Conservation (phyloP, 768 basidiomycete genomes). For the Tephrocybe sp. region DNA sequence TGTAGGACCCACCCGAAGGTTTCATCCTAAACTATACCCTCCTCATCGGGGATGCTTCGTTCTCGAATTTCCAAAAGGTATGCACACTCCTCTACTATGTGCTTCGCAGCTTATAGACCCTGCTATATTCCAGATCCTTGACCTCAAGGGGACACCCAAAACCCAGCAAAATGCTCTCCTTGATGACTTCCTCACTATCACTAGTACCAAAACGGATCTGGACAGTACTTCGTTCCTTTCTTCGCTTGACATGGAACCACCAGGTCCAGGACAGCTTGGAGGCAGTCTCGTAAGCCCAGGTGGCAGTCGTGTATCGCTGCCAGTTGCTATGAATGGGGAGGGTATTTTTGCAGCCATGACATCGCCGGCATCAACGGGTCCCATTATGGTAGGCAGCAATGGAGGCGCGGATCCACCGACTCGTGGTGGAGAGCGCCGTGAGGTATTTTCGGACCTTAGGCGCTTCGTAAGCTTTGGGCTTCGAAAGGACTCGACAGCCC, state of each 20-base stretch:
- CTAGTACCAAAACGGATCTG: conserved; percentile 89
- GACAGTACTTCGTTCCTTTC: conserved; percentile 92
- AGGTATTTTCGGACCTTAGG: conserved; percentile 87
- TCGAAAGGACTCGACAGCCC: conserved; percentile 58
- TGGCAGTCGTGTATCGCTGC: conserved; percentile 60
- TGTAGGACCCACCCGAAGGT: conserved; percentile 85
- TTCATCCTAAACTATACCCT: conserved; percentile 96
- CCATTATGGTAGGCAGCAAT: conserved; percentile 39
- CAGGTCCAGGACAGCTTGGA: conserved; percentile 43
- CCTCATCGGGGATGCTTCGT: conserved; percentile 91
- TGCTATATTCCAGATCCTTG: conserved; percentile 67
- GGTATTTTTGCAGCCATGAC: conserved; percentile 58
- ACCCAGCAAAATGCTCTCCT: conserved; percentile 84
- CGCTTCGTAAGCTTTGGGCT: conserved; percentile 89
- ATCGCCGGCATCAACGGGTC: conserved; percentile 64
- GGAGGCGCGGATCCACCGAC: conserved; percentile 39
- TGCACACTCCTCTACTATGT: background rate
- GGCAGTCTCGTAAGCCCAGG: conserved; percentile 66
- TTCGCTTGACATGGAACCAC: conserved; percentile 93
- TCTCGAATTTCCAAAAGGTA: conserved; percentile 98
- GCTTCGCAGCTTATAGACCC: background rate
- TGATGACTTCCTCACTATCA: conserved; percentile 89
- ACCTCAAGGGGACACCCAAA: conserved; percentile 91
- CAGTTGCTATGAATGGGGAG: conserved; percentile 42
- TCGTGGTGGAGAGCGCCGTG: conserved; percentile 55